Percentiles rank a stretch among this genome's conserved stretches.
These are phyloP conservation scores for Clavispora asparagi DNA, from an alignment of 805 yeast genomes.

Conservation along the genomic window DNA sequence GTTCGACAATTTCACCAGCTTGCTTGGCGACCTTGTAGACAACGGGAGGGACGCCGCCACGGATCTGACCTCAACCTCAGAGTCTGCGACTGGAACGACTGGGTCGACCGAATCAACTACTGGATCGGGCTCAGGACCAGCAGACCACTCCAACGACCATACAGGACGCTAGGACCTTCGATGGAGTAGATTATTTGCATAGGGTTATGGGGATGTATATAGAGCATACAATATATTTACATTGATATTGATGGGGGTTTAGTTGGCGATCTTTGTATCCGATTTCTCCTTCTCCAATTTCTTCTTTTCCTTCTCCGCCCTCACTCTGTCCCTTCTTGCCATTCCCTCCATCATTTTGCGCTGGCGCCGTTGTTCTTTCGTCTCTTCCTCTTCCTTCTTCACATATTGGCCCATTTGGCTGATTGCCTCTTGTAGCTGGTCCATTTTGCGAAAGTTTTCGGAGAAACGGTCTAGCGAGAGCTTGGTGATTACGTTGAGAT, in stretches of 20 bases:
- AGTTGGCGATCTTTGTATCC: background rate
- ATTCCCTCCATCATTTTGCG: constrained; percentile 50
- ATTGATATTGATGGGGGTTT: background rate
- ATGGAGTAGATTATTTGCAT: background rate
- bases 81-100: background rate
- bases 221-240: background rate
- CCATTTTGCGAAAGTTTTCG: constrained; percentile 59
- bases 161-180: no score
- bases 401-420: constrained; percentile 19
- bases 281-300: constrained; percentile 3
- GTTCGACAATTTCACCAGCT: constrained; percentile 1
- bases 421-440: constrained; percentile 42
- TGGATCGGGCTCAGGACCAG: background rate
- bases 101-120: background rate
- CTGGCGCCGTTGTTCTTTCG: constrained; percentile 53
- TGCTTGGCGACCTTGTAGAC: background rate
- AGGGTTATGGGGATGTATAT: background rate
- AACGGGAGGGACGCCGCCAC: background rate
- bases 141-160: no score
- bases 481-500: constrained; percentile 47
- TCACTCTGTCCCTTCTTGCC: constrained; percentile 15
- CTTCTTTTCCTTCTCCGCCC: constrained; percentile 12
- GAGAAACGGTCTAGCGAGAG: constrained; percentile 58
- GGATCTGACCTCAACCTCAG: background rate
- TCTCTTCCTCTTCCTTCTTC: constrained; percentile 27